Conservation (phyloP, 1,284 basidiomycete species). For the Wolfiporia cocos region DNA sequence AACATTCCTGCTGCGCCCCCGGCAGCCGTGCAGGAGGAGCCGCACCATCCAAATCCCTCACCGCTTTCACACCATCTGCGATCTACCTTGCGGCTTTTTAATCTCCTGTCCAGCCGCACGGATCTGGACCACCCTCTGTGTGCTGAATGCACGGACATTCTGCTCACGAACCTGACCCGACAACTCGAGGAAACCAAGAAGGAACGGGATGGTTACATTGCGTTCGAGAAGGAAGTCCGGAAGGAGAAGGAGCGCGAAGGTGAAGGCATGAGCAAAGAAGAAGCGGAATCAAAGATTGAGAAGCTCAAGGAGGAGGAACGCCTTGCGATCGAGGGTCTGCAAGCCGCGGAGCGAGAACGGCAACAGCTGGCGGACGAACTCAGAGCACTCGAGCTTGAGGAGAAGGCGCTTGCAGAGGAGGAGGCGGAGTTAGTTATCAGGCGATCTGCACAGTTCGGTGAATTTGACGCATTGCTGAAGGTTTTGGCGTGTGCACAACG, state of each 20-base stretch:
- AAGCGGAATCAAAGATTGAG: conserved; percentile 66
- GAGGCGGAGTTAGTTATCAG: conserved; percentile 64
- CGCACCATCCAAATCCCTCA: conserved; percentile 54
- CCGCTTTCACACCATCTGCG: conserved; percentile 77
- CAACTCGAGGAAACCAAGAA: conserved; percentile 88
- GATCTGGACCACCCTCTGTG: conserved; percentile 95
- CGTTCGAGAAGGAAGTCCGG: conserved; percentile 83
- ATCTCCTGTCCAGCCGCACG: conserved; percentile 73
- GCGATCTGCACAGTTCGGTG: conserved; percentile 6
- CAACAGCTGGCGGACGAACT: conserved; percentile 73
- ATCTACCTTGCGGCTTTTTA: conserved; percentile 70
- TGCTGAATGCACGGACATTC: conserved; percentile 84
- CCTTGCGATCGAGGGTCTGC: conserved; percentile 66
- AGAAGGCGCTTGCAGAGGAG: conserved; percentile 68
- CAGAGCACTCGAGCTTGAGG: conserved; percentile 65
- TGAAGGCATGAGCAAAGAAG: conserved; percentile 53
- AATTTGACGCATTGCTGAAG: conserved; percentile 33
- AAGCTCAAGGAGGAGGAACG: conserved; percentile 73
- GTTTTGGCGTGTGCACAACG: conserved; percentile 81
- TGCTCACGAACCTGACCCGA: conserved; percentile 72
- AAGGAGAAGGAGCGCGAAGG: conserved; percentile 67
- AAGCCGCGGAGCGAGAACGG: conserved; percentile 68
- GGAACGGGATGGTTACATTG: conserved; percentile 89
- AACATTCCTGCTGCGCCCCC: conserved; percentile 11
- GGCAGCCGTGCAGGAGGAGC: conserved; percentile 25